Percentiles rank a stretch among this genome's conserved stretches.
Evolutionary conservation across 1,284 basidiomycete species (phyloP).

Genomic region (Cronartium quercuum): DNA sequence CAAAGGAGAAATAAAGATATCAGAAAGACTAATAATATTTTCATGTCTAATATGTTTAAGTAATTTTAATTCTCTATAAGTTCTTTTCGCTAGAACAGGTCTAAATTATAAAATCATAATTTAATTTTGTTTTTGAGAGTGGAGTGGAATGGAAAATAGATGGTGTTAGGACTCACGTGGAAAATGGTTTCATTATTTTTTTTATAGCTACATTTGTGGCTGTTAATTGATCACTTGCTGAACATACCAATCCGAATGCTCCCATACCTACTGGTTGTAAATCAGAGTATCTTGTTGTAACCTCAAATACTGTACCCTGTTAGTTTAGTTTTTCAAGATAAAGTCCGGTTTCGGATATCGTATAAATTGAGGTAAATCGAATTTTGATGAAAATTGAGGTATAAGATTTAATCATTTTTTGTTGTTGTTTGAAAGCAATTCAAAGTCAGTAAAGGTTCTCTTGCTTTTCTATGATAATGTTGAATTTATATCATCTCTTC

Average conservation of each 20-base stretch:
- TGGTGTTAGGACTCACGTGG: slow-evolving; percentile 54
- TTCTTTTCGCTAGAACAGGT: slow-evolving; percentile 93
- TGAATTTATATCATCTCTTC: too few relatives aligned
- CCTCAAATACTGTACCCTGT: slow-evolving; percentile 56
- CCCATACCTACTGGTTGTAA: slow-evolving; percentile 99
- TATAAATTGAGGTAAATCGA: background rate
- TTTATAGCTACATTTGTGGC: slow-evolving; percentile 92
- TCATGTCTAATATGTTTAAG: slow-evolving; percentile 99
- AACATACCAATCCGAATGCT: slow-evolving; percentile 93
- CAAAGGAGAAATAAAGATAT: slow-evolving; percentile 39
- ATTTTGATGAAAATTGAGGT: background rate
- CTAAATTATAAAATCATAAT: background rate
- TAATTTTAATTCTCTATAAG: slow-evolving; percentile 95
- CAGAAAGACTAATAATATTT: slow-evolving; percentile 70
- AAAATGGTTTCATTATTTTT: slow-evolving; percentile 99
- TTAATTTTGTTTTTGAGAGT: background rate
- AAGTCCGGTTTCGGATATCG: background rate
- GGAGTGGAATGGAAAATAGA: background rate
- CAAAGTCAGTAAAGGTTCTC: too few relatives aligned
- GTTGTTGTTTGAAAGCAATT: too few relatives aligned
- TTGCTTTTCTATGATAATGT: too few relatives aligned
- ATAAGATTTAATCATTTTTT: background rate
- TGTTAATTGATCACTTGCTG: slow-evolving; percentile 95
- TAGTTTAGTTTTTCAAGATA: background rate
- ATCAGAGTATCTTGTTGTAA: slow-evolving; percentile 97